Base-by-base conservation (phyloP, 371 early-diverging fungal genomes). In the Mortierella sp. region DNA sequence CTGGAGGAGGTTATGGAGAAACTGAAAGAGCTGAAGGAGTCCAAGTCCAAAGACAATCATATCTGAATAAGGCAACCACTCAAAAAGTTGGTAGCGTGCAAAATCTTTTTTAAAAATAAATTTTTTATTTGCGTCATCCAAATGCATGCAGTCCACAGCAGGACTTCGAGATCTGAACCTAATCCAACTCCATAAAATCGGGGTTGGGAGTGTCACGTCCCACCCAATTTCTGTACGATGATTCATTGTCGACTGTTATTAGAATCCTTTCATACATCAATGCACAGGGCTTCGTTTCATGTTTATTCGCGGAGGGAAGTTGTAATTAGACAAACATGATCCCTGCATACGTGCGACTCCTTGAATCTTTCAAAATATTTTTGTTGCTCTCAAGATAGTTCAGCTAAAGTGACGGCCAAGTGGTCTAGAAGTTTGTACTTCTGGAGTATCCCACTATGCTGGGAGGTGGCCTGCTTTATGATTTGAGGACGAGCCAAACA, bases 11-110 rank as follows among this genome's bases (percentile, higher is more conserved):
- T 70, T 40, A 63, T 70, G 68, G 60, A 92, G 63, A 88, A 89
- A 21, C 84, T 96, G 59, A 67, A 84, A 36, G 75, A 70, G 15
- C 83, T 97, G 68, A 91, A 87, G 84, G 82, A 87, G 16, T 83
- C 70, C 69, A 88, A 87, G 81, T 83, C 84, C 53, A 72, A 87
- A 50, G 84, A 84, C 63, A 88, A 91, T 79, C 84, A 89, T 70
- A 74, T 90, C 53, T 90, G 69, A 50, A 43, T 28, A 28, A 55
- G 28, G 55, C 22, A 28, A 28, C 55, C 16, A 28, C 28, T 24
- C 9, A 2, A 50, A 2, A 50, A 52, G n/a, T 15, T 15, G 4
- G 52, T 22, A 52, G n/a, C 52, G 19, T n/a, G 19, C 52, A n/a
- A 52, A 52, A n/a, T n/a, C n/a, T n/a, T 52, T 5, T 52, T 19